Base-by-base conservation (phyloP, 768 basidiomycete species). In the Boletus pseudopeckii region DNA sequence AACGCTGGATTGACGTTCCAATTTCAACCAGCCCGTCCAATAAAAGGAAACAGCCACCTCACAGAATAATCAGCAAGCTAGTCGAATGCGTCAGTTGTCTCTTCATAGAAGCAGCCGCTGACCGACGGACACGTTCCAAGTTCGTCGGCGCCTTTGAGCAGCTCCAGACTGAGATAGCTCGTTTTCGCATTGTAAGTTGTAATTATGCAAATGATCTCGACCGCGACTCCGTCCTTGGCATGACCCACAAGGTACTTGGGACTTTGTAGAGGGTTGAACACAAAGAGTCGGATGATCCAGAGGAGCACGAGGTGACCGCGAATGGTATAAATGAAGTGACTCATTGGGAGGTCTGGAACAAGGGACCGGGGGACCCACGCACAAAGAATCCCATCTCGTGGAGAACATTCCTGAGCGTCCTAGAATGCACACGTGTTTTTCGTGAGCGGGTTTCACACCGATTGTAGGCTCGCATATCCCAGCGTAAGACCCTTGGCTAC, bases 181-280 rank as follows among this genome's bases (percentile, higher is more conserved):
- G 66, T 74, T 56, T 60, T 82, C 1, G 81, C 77, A 58, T 90
- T 90, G 55, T 81, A 77, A 20, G 68, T 64, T 2, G 87, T 88
- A 8, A 91, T 75, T 30, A 75, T 73, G 50, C 85, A 82, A 18
- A 90, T 71, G 45, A 87, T 71, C n/a, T 79, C 77, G 4, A 88
- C 81, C 0, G 86, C 88, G 18, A 77, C 71, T 20, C 74, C 77
- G 57, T 88, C 86, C 37, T 70, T 68, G 13, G 87, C 88, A 54
- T 81, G 79, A 8, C 84, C 82, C 75, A 88, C 84, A 38, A 88
- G 79, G 64, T 79, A 89, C 55, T 86, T 84, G 1, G 88, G 88
- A 54, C 82, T 65, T 90, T 86, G 52, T 82, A 74, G 7, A 90
- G 4, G 75, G 45, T 77, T 71, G 74, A 91, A 90, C 41, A 81